Evolutionary conservation across 2,329 filamentous ascomycete species (phyloP).

Genomic region (Diaporthe sp.): DNA sequence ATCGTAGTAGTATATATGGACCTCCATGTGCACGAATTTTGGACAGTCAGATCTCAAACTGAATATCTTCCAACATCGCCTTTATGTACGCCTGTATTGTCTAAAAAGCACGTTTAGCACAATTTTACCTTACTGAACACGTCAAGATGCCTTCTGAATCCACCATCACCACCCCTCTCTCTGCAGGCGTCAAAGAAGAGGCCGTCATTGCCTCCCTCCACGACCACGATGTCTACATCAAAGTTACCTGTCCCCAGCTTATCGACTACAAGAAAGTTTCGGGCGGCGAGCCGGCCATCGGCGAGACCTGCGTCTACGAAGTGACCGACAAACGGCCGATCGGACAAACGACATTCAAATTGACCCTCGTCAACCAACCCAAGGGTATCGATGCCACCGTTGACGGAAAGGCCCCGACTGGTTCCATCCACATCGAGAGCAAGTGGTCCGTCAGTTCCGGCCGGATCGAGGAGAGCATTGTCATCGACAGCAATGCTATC

Average conservation of each 20-base stretch:
- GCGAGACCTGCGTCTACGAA: constrained; percentile 5
- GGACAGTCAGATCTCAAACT: too few relatives aligned
- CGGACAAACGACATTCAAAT: constrained; percentile 6
- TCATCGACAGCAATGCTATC: constrained; percentile 49
- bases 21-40: not conserved
- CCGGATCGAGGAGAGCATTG: constrained; percentile 46
- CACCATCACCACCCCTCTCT: constrained; percentile 14
- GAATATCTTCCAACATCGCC: not conserved
- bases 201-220: constrained; percentile 4
- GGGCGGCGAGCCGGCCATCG: not conserved
- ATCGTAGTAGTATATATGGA: not conserved
- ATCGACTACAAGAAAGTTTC: constrained; percentile 14
- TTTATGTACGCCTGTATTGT: not conserved
- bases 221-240: constrained; percentile 26
- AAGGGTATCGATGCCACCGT: constrained; percentile 47
- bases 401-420: constrained; percentile 47
- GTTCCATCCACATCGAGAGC: constrained; percentile 43
- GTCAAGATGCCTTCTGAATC: constrained; percentile 18
- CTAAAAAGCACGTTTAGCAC: not conserved
- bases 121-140: not conserved
- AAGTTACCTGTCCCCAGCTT: constrained; percentile 1
- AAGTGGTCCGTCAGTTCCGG: constrained; percentile 39
- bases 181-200: not conserved
- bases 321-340: constrained; percentile 23
- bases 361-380: constrained; percentile 44